A percentile compares a stretch with the other conserved stretches of the same genome.
These are phyloP conservation scores for Globisporangium cystogenes DNA, from an alignment of 352 stramenopile genomes.

Conservation along the genomic window DNA sequence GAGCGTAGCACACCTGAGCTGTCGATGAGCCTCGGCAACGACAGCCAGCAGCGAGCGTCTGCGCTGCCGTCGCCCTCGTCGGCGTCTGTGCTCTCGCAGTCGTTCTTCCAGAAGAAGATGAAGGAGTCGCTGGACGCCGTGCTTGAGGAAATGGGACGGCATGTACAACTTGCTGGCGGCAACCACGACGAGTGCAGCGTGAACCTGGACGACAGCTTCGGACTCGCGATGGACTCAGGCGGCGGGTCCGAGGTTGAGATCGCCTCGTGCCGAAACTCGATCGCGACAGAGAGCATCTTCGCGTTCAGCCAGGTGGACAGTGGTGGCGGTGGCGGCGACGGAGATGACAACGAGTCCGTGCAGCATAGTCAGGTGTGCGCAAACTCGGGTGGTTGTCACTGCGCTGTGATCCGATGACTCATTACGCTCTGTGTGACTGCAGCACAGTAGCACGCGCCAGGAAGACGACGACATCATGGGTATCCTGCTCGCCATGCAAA, in stretches of 20 bases:
- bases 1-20: constrained; percentile 39
- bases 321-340: constrained; percentile 4
- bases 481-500: constrained; percentile 46
- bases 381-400: not conserved
- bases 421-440: not conserved
- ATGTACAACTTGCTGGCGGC: constrained; percentile 3
- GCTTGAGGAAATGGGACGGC: constrained; percentile 34
- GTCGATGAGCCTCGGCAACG: constrained; percentile 36
- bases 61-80: constrained; percentile 1
- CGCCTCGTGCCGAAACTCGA: constrained; percentile 34
- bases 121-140: constrained; percentile 54
- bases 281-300: constrained; percentile 37
- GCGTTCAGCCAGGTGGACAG: constrained; percentile 39
- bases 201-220: constrained; percentile 4
- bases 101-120: constrained; percentile 79
- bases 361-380: not conserved
- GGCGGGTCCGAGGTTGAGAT: constrained; percentile 13
- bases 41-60: constrained; percentile 13
- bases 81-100: constrained; percentile 69
- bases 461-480: constrained; percentile 50
- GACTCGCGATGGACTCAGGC: constrained; percentile 9
- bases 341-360: constrained; percentile 18
- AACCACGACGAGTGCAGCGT: not conserved
- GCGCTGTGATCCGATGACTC: not conserved
- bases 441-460: constrained; percentile 14